These are phyloP conservation scores for Candida sonorensis DNA, from an alignment of 805 yeast species.

Conservation along the genomic window DNA sequence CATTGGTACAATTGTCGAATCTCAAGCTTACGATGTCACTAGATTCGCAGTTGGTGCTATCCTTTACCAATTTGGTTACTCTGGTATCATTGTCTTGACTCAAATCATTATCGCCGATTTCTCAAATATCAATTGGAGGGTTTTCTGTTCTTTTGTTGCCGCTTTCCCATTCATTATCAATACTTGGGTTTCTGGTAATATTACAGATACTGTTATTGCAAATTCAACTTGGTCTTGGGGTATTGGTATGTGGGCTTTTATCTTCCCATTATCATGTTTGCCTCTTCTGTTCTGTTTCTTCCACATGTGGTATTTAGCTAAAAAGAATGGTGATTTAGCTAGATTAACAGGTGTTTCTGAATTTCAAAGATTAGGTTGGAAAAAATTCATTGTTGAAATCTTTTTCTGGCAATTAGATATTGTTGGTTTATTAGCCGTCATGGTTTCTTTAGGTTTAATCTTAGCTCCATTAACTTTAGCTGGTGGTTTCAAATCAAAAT, in stretches of 20 bases:
- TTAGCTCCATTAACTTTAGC: constrained; percentile 72
- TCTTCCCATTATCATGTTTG: constrained; percentile 58
- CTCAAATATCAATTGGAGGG: constrained; percentile 66
- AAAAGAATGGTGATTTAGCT: constrained; percentile 45
- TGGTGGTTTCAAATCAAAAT: constrained; percentile 48
- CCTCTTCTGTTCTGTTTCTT: constrained; percentile 49
- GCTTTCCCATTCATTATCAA: constrained; percentile 69
- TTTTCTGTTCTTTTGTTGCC: constrained; percentile 57
- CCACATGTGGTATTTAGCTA: constrained; percentile 52
- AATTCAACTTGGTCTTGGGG: constrained; percentile 61
- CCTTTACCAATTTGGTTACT: constrained; percentile 48
- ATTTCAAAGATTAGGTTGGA: constrained; percentile 27
- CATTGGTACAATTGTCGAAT: constrained; percentile 58
- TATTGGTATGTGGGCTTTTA: constrained; percentile 75
- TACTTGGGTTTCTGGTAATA: constrained; percentile 69
- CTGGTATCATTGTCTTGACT: constrained; percentile 53
- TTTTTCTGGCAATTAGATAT: constrained; percentile 62
- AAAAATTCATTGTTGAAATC: constrained; percentile 27
- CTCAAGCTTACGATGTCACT: constrained; percentile 51
- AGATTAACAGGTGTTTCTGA: constrained; percentile 25
- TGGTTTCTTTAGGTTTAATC: constrained; percentile 54
- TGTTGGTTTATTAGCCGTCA: constrained; percentile 51
- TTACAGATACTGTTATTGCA: constrained; percentile 32
- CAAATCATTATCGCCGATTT: constrained; percentile 59
- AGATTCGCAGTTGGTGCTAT: constrained; percentile 63